These are phyloP conservation scores for Euphorbia pulcherrima DNA, from an alignment of 345 rosid species.

Conservation along the genomic window DNA sequence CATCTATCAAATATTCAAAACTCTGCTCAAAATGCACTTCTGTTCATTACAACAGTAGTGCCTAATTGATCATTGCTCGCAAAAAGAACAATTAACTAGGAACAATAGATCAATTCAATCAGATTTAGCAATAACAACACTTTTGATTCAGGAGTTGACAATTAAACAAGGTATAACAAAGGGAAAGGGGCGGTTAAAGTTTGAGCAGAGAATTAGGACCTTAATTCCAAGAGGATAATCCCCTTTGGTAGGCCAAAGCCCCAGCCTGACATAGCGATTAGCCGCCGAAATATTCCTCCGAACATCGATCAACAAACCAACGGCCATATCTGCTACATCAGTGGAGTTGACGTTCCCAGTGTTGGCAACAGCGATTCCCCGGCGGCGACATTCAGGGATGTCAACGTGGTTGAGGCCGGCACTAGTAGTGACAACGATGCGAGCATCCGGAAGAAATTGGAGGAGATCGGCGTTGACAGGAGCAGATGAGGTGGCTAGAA, in stretches of 20 bases:
- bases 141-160: background rate
- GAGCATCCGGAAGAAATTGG: slow-evolving; percentile 39
- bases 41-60: too few relatives aligned
- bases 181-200: too few relatives aligned
- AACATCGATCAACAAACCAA: slow-evolving; percentile 52
- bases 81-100: too few relatives aligned
- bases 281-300: slow-evolving; percentile 48
- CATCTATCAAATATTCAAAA: background rate
- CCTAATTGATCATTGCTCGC: too few relatives aligned
- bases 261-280: slow-evolving; percentile 40
- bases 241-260: slow-evolving; percentile 40
- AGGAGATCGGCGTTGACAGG: slow-evolving; percentile 19
- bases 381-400: slow-evolving; percentile 52
- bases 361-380: slow-evolving; percentile 43
- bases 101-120: too few relatives aligned
- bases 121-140: too few relatives aligned
- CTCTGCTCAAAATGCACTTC: too few relatives aligned
- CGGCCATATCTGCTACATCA: slow-evolving; percentile 57
- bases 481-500: slow-evolving; percentile 6
- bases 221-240: slow-evolving; percentile 42
- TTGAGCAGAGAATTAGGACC: slow-evolving; percentile 23
- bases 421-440: slow-evolving; percentile 46
- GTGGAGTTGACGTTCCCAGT: slow-evolving; percentile 44
- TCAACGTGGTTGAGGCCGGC: slow-evolving; percentile 56
- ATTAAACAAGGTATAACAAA: too few relatives aligned